These are phyloP conservation scores for Trichoderma simmonsii DNA, from an alignment of 2,329 filamentous ascomycete species.

Conservation along the genomic window DNA sequence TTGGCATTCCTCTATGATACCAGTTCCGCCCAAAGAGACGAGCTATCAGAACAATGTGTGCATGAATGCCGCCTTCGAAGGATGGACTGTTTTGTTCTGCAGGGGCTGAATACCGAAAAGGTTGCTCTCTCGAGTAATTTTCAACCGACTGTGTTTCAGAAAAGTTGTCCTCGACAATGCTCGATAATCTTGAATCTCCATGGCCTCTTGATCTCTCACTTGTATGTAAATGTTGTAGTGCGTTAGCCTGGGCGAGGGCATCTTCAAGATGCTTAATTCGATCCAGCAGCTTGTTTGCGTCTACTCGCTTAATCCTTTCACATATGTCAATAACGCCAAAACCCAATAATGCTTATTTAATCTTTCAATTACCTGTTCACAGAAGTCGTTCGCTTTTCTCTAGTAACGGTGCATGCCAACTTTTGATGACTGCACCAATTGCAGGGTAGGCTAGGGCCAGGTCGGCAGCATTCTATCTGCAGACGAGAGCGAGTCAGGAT, in stretches of 20 bases:
- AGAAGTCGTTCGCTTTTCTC: neutral
- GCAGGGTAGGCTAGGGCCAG: neutral
- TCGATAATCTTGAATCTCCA: no score
- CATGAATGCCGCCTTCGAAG: neutral
- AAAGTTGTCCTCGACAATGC: no score
- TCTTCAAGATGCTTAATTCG: neutral
- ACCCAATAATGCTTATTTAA: no score
- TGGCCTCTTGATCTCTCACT: neutral
- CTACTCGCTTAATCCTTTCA: neutral
- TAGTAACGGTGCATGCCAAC: neutral
- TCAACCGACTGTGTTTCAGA: no score
- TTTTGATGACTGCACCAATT: conserved; percentile 3
- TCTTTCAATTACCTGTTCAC: neutral
- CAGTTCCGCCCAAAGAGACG: neutral
- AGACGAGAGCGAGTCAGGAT: neutral
- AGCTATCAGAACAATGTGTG: neutral
- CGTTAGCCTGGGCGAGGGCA: neutral
- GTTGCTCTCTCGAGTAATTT: neutral
- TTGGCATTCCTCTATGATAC: neutral
- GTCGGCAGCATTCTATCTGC: neutral
- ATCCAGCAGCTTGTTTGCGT: neutral
- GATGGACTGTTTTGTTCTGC: neutral
- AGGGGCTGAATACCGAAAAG: neutral
- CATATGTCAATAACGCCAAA: neutral
- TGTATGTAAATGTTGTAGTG: neutral